These are phyloP conservation scores for Pseudogymnoascus sp. DNA, from an alignment of 2,329 filamentous ascomycete genomes.

Conservation along the genomic window DNA sequence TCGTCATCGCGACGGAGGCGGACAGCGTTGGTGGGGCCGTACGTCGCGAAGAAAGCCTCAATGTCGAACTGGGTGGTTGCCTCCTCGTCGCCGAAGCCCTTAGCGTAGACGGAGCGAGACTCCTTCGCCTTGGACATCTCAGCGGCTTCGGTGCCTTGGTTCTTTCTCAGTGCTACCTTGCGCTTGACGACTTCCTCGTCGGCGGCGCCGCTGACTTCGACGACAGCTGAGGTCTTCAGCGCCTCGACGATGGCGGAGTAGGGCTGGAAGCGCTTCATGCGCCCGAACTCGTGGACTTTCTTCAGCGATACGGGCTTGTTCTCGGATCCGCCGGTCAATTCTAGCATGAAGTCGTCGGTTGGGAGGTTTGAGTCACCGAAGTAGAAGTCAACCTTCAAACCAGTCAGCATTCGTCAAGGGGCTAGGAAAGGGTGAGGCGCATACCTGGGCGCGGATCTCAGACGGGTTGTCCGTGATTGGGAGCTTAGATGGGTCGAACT, in stretches of 20 bases:
- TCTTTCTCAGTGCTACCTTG: conserved; percentile 59
- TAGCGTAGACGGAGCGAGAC: conserved; percentile 74
- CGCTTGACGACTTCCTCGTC: conserved; percentile 65
- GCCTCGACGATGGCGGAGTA: conserved; percentile 76
- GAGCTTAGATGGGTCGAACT: conserved; percentile 46
- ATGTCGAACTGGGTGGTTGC: conserved; percentile 84
- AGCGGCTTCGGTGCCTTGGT: conserved; percentile 37
- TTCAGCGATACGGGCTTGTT: conserved; percentile 77
- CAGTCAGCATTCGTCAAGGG: not conserved
- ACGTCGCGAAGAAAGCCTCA: conserved; percentile 80
- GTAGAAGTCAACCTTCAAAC: conserved; percentile 78
- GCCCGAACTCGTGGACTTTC: conserved; percentile 77
- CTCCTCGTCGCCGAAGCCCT: conserved; percentile 85
- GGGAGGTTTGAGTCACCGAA: conserved; percentile 87
- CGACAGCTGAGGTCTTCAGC: conserved; percentile 63
- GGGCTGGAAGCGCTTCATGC: conserved; percentile 91
- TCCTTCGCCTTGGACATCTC: conserved; percentile 50
- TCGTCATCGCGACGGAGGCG: conserved; percentile 71
- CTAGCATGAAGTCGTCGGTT: conserved; percentile 79
- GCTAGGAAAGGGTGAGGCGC: conserved; percentile 13
- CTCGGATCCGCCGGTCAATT: conserved; percentile 63
- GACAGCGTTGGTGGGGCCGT: conserved; percentile 70
- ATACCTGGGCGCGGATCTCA: conserved; percentile 59
- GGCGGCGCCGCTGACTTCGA: conserved; percentile 67
- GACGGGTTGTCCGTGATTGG: conserved; percentile 51